Evolutionary conservation across 495 filamentous ascomycete genomes (phyloP), one percentile per base, ranked within the genome.

Genomic region (Penicillium antarcticum): DNA sequence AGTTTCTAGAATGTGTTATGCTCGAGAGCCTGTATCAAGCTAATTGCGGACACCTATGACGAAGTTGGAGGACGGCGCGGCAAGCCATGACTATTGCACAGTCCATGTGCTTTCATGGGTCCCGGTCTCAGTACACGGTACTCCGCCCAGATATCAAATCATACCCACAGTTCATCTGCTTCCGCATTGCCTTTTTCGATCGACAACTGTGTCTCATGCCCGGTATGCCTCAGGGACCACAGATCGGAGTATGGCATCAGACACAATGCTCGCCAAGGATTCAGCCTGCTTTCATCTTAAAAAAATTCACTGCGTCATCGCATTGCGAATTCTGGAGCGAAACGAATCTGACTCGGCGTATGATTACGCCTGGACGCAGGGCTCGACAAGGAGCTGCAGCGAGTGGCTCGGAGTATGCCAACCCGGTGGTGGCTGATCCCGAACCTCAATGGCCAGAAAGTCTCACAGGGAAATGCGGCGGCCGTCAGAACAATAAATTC

Each of bases 1-100:
- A 80, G 38, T 68, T 71, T 8, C 29, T 79, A 1, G 67, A 72
- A 32, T 79, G 72, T 48, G 55, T 79, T 43, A 66, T 78, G 18
- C 49, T 75, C 5, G 70, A 78, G 52, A 53, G 60, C 29, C 45
- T 72, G 35, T 79, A 65, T 51, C 64, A 74, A n/a, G 55, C 52
- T 10, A 72, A 76, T 50, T 40, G 26, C 26, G 77, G 75, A 1
- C 79, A 76, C 47, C 63, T 79, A 1, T 72, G 70, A 31, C 54
- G 62, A n/a, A 53, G 63, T 1, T 76, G 69, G 74, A 23, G 73
- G 7, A 39, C 62, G 5, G 35, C 46, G 13, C 71, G 76, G n/a
- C 54, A 75, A 45, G 78, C 75, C 7, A 70, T 74, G 43, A 58
- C 48, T 4, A 42, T 75, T 1, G 57, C 59, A 10, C 67, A 77